Base-by-base conservation (phyloP, 768 basidiomycete species). In the Phaeotremella skinneri region DNA sequence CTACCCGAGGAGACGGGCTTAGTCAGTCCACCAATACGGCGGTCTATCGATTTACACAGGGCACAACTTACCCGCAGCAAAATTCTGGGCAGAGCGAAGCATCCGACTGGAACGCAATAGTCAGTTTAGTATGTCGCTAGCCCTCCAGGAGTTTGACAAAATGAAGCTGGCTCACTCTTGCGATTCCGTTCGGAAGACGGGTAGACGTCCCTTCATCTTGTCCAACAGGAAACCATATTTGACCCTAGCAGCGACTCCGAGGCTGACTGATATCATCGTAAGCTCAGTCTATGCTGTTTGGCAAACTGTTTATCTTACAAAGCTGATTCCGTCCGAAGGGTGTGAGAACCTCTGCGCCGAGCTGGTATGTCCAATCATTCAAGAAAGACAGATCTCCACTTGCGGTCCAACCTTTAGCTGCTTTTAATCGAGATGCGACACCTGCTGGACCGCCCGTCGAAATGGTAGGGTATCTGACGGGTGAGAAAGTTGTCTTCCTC, bases 301-400 rank as follows among this genome's bases (percentile, higher is more conserved):
- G n/a, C n/a, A n/a, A n/a, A n/a, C n/a, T n/a, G n/a, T n/a, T n/a
- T n/a, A n/a, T n/a, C 76, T 69, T 29, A 75, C 74, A 93, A 26
- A 92, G 78, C 65, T 96, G 91, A 67, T 89, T 85, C 49, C 91
- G 80, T 48, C 91, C 91, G 61, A 93, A 93, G 0, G 91, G 89
- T n/a, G 91, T 91, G 59, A 93, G 79, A 30, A 82, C 66, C 71
- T 96, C 92, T 79, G 87, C 86, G 14, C 92, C 93, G 2, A 97
- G 83, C 67, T 89, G 88, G 77, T 91, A 93, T 72, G 83, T 32
- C 91, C 91, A 96, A 27, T 82, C 81, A 70, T 91, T 90, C 79
- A 96, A 78, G 72, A 94, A 96, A 0, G 80, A 72, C 16, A 94
- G 76, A 2, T 83, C 79, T 0, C 87, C 90, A 1, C 80, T 80